These are phyloP conservation scores for Marasmius fiardii DNA, from an alignment of 1,284 basidiomycete genomes.

Conservation along the genomic window DNA sequence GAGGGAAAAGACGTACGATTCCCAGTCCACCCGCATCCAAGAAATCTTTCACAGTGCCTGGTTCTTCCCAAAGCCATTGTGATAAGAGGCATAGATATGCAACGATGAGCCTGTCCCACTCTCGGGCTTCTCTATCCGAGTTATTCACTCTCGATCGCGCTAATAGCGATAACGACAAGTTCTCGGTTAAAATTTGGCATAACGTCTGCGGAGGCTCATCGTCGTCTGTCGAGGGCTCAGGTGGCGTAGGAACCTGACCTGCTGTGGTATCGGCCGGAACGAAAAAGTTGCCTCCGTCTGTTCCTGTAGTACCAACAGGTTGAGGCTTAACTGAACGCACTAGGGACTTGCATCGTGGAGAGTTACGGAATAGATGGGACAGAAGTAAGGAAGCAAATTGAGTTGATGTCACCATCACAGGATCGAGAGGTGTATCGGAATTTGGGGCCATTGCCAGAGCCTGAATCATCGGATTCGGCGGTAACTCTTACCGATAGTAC, in stretches of 20 bases:
- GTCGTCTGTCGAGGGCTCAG: constrained; percentile 45
- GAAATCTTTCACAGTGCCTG: constrained; percentile 84
- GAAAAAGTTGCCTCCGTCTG: constrained; percentile 53
- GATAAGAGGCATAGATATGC: constrained; percentile 82
- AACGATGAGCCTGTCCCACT: constrained; percentile 90
- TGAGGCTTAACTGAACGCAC: constrained; percentile 64
- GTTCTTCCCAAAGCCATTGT: constrained; percentile 98
- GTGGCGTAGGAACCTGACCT: constrained; percentile 24
- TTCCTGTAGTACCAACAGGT: constrained; percentile 24
- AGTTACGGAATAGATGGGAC: constrained; percentile 63
- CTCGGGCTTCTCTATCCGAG: constrained; percentile 62
- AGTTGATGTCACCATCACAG: constrained; percentile 52
- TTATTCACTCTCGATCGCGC: constrained; percentile 66
- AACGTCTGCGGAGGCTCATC: constrained; percentile 68
- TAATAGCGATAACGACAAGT: constrained; percentile 67
- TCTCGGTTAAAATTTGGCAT: constrained; percentile 70
- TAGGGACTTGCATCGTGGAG: constrained; percentile 74
- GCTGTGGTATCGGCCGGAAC: constrained; percentile 65
- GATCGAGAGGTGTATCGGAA: constrained; percentile 45
- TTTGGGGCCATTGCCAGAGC: constrained; percentile 54
- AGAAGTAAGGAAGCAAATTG: constrained; percentile 71
- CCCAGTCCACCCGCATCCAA: constrained; percentile 88
- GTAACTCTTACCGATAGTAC: constrained; percentile 34
- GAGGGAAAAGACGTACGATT: constrained; percentile 56
- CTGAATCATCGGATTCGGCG: constrained; percentile 64